Evolutionary conservation across 2,329 filamentous ascomycete genomes (phyloP).

Genomic region (Fusarium sp.): DNA sequence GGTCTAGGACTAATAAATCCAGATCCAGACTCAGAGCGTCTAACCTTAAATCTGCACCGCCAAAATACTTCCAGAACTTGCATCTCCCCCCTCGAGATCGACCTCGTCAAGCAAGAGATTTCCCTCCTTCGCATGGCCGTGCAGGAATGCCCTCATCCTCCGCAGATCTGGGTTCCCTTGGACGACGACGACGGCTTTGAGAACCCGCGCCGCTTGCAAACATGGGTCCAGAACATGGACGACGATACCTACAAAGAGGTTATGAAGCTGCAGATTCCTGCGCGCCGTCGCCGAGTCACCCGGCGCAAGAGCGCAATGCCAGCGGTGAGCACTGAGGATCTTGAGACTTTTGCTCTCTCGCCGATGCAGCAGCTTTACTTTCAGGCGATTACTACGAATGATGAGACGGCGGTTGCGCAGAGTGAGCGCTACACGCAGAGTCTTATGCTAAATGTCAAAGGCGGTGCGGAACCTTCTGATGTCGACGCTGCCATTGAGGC

Average conservation of each 20-base stretch:
- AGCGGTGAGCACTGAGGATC: slow-evolving; percentile 44
- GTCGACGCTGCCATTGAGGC: slow-evolving; percentile 63
- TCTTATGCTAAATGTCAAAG: slow-evolving; percentile 60
- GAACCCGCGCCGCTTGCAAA: slow-evolving; percentile 58
- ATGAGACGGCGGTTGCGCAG: slow-evolving; percentile 46
- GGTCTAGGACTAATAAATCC: neutral
- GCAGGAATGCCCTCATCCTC: slow-evolving; percentile 54
- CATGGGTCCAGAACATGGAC: slow-evolving; percentile 67
- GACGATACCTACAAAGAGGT: slow-evolving; percentile 61
- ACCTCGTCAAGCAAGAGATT: slow-evolving; percentile 58
- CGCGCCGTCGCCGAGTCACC: slow-evolving; percentile 50
- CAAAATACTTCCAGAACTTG: slow-evolving; percentile 45
- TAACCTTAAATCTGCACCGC: neutral
- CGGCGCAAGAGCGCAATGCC: neutral
- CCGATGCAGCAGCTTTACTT: slow-evolving; percentile 69
- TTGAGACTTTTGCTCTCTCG: slow-evolving; percentile 60
- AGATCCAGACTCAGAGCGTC: neutral
- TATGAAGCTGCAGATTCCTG: slow-evolving; percentile 58
- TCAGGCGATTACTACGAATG: slow-evolving; percentile 57
- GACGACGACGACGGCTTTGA: slow-evolving; percentile 48
- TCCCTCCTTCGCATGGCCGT: slow-evolving; percentile 57
- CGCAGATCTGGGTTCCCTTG: slow-evolving; percentile 63
- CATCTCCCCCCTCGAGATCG: slow-evolving; percentile 52
- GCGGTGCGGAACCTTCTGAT: slow-evolving; percentile 57
- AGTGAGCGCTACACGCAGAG: slow-evolving; percentile 63